Percentiles rank a stretch among this genome's conserved stretches.
phyloP scores from a whole-genome alignment of 208 protist species.

The Novymonas esmeraldas region DNA sequence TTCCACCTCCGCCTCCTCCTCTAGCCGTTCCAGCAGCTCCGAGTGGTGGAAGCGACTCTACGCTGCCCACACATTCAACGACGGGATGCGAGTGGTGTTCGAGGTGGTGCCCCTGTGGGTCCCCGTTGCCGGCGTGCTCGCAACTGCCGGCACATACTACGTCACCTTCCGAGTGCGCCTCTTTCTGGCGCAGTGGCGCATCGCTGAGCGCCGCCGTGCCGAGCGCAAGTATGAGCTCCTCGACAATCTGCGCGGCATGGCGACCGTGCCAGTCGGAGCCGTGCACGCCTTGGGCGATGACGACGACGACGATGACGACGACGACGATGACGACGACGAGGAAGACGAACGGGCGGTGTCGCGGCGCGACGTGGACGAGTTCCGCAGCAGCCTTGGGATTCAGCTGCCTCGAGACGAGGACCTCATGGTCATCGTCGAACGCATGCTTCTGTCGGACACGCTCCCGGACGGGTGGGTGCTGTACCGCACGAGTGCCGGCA shows the following conservation, averaged over 20 bases:
- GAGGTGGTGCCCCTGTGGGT: conserved; percentile 72
- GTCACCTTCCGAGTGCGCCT: conserved; percentile 69
- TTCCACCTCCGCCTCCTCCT: conserved; percentile 4
- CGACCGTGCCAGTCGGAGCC: conserved; percentile 34
- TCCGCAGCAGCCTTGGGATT: conserved; percentile 83
- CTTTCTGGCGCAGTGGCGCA: conserved; percentile 75
- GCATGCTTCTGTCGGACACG: conserved; percentile 84
- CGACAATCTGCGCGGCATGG: conserved; percentile 56
- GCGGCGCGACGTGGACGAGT: conserved; percentile 86
- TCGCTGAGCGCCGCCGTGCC: conserved; percentile 64
- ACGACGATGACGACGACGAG: conserved; percentile 66
- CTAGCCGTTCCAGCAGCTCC: conserved; percentile 4
- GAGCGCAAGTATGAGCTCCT: conserved; percentile 79
- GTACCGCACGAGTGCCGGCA: conserved; percentile 84
- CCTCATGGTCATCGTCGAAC: conserved; percentile 74
- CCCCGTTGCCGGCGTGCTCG: conserved; percentile 49
- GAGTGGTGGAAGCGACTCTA: conserved; percentile 60
- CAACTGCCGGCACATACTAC: conserved; percentile 58
- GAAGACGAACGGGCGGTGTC: conserved; percentile 73
- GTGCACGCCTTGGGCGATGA: conserved; percentile 48
- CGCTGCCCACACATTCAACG: conserved; percentile 55
- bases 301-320: conserved; percentile 55
- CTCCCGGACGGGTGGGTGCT: conserved; percentile 90
- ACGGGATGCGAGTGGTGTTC: conserved; percentile 53
- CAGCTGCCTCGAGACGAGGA: conserved; percentile 85